phyloP scores from a whole-genome alignment of 805 yeast genomes.

The Starmerella floris region DNA sequence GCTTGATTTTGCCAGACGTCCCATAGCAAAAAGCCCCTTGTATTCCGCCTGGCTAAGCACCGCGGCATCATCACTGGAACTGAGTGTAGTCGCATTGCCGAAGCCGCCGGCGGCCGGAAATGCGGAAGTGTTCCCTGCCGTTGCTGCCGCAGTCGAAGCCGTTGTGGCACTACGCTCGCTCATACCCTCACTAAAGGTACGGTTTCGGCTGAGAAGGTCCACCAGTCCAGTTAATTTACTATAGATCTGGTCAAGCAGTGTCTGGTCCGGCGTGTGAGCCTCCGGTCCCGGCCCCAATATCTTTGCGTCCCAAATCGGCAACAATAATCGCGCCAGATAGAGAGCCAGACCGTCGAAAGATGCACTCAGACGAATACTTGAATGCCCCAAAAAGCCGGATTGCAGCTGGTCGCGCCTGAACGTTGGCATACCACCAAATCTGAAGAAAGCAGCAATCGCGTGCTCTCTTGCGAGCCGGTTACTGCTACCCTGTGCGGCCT shows the following conservation, averaged over 20 bases:
- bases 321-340: conserved; percentile 61
- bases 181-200: conserved; percentile 35
- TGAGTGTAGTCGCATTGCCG: conserved; percentile 16
- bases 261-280: background rate
- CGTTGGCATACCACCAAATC: conserved; percentile 23
- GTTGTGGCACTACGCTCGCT: conserved; percentile 17
- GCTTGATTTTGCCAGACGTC: conserved; percentile 60
- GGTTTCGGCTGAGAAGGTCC: conserved; percentile 32
- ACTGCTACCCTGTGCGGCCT: conserved; percentile 52
- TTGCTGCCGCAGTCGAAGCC: background rate
- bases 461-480: conserved; percentile 31
- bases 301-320: conserved; percentile 64
- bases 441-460: conserved; percentile 20
- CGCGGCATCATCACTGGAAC: conserved; percentile 17
- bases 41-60: conserved; percentile 63
- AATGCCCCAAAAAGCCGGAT: conserved; percentile 13
- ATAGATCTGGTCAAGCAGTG: conserved; percentile 24
- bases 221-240: conserved; percentile 25
- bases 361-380: conserved; percentile 66
- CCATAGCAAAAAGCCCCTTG: conserved; percentile 66
- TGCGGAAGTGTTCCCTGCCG: background rate
- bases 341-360: conserved; percentile 79
- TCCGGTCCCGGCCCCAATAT: conserved; percentile 36
- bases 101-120: conserved; percentile 5
- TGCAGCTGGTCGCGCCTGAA: conserved; percentile 19